Conservation (phyloP, 2,329 filamentous ascomycete genomes). For the Aspergillus pseudotamarii region DNA sequence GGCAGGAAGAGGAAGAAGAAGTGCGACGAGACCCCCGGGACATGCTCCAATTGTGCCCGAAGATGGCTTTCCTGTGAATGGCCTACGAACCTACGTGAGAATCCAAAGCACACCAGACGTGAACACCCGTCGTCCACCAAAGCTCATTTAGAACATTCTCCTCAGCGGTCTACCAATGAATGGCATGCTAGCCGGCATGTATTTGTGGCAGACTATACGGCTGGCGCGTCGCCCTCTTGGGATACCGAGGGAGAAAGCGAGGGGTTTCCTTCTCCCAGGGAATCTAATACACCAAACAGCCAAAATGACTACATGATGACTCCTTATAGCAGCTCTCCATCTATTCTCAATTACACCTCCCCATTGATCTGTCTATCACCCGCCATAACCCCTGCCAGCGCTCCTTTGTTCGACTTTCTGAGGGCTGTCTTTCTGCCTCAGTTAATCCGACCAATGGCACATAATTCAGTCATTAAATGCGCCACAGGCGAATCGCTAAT, state of each 20-base stretch:
- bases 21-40: constrained; percentile 24
- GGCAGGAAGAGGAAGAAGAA: constrained; percentile 30
- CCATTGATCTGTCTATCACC: not conserved
- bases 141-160: not conserved
- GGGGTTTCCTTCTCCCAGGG: not conserved
- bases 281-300: not conserved
- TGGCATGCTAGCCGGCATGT: not conserved
- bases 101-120: not conserved
- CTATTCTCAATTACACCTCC: not conserved
- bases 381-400: constrained; percentile 12
- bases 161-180: not conserved
- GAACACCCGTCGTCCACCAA: not conserved
- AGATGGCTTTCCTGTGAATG: constrained; percentile 21
- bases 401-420: constrained; percentile 27
- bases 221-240: not conserved
- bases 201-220: not conserved
- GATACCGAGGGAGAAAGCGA: not conserved
- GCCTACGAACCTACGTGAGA: constrained; percentile 1
- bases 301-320: not conserved
- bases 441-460: constrained; percentile 23
- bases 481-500: constrained; percentile 17
- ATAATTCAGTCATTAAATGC: constrained; percentile 11
- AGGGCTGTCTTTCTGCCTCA: constrained; percentile 24
- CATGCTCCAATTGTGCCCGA: constrained; percentile 25
- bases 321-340: no score